Base-by-base conservation (phyloP, 2,329 filamentous ascomycete genomes). In the Phialophora verrucosa region DNA sequence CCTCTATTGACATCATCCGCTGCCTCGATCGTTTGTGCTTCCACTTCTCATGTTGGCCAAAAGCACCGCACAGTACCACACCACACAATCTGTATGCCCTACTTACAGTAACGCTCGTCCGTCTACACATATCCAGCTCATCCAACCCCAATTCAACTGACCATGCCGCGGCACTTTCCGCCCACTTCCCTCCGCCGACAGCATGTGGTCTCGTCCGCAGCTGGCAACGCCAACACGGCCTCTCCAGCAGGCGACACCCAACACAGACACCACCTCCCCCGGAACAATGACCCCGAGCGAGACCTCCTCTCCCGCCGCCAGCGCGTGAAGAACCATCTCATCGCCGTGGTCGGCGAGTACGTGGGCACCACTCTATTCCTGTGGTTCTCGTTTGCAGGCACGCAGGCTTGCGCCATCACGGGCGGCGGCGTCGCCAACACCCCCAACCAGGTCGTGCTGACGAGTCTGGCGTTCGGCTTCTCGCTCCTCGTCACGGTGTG, bases 291-390 rank as follows among this genome's bases (percentile, higher is more conserved):
- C 57, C 57, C 57, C 25, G 38, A 59, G n/a, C 57, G 57, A 27
- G 57, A 59, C 42, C 31, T 59, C 23, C 57, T 59, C 17, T 49
- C 57, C 10, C 57, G 57, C 31, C 57, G 38, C 31, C 25, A 27
- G 12, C 57, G 57, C 25, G 8, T 14, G 17, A 59, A 50, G 20
- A 59, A 59, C 25, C 65, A 68, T 51, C 29, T 55, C n/a, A 76
- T 84, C 35, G 83, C 81, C 32, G 74, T 78, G 6, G 56, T 81
- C 11, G 81, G 82, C 20, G 84, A 86, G 73, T 83, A 85, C 27
- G 76, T 83, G 12, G 84, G 84, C 44, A 86, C 83, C 0, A 80
- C 82, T 29, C 71, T 83, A 65, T 83, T 83, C 73, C 75, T 83
- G 25, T 82, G 82, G 74, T 82, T 82, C 66, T 78, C 81, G 4